These are phyloP conservation scores for Arabidopsis lyrata DNA, from an alignment of 441 rosid genomes.

Conservation along the genomic window DNA sequence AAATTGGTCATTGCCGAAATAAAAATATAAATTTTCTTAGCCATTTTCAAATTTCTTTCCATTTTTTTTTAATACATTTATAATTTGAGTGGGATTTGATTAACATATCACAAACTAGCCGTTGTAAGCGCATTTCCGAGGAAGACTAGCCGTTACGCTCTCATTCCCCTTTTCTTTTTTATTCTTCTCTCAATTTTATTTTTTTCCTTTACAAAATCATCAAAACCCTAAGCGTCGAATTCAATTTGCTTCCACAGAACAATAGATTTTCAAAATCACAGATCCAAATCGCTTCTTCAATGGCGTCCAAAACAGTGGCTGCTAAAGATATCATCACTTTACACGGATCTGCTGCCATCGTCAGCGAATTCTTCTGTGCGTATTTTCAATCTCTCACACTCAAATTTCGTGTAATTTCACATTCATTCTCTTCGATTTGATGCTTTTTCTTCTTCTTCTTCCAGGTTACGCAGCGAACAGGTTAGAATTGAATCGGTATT, in stretches of 20 bases:
- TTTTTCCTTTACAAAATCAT: background rate
- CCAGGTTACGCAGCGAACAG: slow-evolving; percentile 99
- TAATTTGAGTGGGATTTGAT: background rate
- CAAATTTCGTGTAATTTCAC: background rate
- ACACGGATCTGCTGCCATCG: slow-evolving; percentile 96
- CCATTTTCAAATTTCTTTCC: too few species aligned
- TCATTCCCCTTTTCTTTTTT: background rate
- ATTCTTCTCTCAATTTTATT: background rate
- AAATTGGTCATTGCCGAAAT: too few species aligned
- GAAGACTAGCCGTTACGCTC: slow-evolving; percentile 41
- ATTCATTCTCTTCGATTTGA: slow-evolving; percentile 22
- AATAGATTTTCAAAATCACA: background rate
- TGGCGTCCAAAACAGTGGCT: slow-evolving; percentile 83
- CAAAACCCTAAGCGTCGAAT: slow-evolving; percentile 16
- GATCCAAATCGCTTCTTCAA: slow-evolving; percentile 27
- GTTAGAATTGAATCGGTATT: slow-evolving; percentile 45
- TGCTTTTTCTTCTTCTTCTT: background rate
- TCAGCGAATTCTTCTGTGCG: slow-evolving; percentile 92
- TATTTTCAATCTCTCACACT: background rate
- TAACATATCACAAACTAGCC: slow-evolving; percentile 17
- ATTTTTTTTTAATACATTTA: too few species aligned
- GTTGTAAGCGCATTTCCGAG: slow-evolving; percentile 27
- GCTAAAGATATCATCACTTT: slow-evolving; percentile 94
- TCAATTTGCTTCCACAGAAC: background rate
- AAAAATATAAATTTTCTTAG: too few species aligned